phyloP scores from a whole-genome alignment of 2,329 filamentous ascomycete species.

The Alternaria sp. region DNA sequence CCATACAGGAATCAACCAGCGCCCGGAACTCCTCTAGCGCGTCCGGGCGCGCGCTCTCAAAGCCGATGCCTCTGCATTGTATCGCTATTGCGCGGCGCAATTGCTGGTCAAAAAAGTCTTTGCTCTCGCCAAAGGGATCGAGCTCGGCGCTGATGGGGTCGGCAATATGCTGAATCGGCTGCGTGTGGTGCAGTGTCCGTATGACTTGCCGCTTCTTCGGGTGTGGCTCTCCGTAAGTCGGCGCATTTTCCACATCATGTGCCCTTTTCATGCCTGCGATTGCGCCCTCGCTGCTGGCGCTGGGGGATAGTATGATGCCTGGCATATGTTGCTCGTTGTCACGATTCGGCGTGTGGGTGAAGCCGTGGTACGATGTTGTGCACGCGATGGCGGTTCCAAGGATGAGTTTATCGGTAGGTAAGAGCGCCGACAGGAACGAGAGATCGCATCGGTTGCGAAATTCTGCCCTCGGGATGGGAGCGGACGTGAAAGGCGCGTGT shows the following conservation, averaged over 20 bases:
- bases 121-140: conserved; percentile 53
- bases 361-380: conserved; percentile 4
- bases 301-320: conserved; percentile 41
- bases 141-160: conserved; percentile 50
- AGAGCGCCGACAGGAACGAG: conserved; percentile 23
- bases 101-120: conserved; percentile 62
- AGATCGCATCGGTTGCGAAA: conserved; percentile 16
- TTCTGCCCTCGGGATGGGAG: conserved; percentile 11
- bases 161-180: conserved; percentile 43
- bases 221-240: conserved; percentile 36
- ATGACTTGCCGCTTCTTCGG: conserved; percentile 48
- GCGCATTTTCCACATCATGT: conserved; percentile 31
- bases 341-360: conserved; percentile 16
- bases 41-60: conserved; percentile 62
- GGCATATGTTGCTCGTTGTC: conserved; percentile 42
- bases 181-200: conserved; percentile 47
- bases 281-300: conserved; percentile 43
- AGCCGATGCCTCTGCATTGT: conserved; percentile 62
- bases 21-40: conserved; percentile 66
- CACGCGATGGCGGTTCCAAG: conserved; percentile 20
- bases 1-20: conserved; percentile 67
- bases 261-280: conserved; percentile 49
- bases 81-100: conserved; percentile 64
- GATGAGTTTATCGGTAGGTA: conserved; percentile 13
- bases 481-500: conserved; percentile 18